Evolutionary conservation across 371 early-diverging fungal genomes (phyloP).

Genomic region (Blyttiomyces sp.): DNA sequence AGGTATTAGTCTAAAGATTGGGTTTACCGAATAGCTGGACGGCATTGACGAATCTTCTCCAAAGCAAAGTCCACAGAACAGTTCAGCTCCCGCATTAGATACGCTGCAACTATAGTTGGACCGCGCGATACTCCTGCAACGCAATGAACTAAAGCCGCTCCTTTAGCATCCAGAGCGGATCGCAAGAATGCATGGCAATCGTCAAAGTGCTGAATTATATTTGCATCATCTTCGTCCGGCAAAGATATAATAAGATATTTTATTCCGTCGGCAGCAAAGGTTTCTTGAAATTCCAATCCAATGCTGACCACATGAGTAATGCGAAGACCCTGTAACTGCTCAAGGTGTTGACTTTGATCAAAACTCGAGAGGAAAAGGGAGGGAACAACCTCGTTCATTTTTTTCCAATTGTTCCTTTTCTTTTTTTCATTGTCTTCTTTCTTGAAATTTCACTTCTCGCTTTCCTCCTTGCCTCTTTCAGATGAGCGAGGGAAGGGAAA

Average conservation of each 20-base stretch:
- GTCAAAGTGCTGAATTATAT: conserved; percentile 69
- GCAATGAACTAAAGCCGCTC: conserved; percentile 69
- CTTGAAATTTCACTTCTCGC: no score
- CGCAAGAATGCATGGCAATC: conserved; percentile 62
- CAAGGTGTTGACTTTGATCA: neutral
- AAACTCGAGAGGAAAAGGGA: neutral
- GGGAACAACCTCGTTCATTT: neutral
- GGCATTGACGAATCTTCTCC: conserved; percentile 42
- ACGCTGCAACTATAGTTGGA: conserved; percentile 58
- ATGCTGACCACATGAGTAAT: conserved; percentile 7
- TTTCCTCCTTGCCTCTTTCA: no score
- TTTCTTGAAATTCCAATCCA: neutral
- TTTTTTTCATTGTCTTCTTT: no score
- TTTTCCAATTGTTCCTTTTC: no score
- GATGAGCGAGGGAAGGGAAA: neutral
- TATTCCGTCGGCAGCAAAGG: neutral
- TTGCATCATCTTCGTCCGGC: conserved; percentile 62
- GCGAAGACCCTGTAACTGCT: neutral
- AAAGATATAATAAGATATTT: conserved; percentile 56
- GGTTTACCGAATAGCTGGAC: conserved; percentile 45
- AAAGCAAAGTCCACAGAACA: conserved; percentile 54
- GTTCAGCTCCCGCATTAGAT: conserved; percentile 59
- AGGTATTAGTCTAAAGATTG: neutral
- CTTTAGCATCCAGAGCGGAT: conserved; percentile 39
- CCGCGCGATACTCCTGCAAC: conserved; percentile 63